A percentile compares a stretch with the other conserved stretches of the same genome.
Conservation (phyloP, 441 rosid species). For the Erodium chrysanthum region DNA sequence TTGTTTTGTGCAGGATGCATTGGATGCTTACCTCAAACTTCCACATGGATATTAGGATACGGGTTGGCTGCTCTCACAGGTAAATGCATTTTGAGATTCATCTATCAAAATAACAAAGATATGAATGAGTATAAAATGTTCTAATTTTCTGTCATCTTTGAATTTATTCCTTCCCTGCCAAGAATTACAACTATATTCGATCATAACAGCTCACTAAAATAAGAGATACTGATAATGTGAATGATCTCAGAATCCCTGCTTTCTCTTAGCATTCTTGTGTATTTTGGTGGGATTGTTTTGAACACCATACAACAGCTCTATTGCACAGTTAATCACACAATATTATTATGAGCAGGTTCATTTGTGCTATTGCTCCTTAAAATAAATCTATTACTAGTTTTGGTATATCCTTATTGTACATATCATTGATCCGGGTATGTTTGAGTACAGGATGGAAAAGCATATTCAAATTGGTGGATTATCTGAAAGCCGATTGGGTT, state of each 20-base stretch:
- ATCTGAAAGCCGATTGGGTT: conserved; percentile 78
- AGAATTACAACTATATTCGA: background rate
- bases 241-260: background rate
- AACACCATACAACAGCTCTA: too few relatives aligned
- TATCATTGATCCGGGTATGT: conserved; percentile 1
- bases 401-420: conserved; percentile 4
- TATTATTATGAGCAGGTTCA: background rate
- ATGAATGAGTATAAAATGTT: background rate
- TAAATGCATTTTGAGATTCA: conserved; percentile 18
- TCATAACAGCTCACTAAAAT: background rate
- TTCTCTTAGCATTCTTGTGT: background rate
- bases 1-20: conserved; percentile 34
- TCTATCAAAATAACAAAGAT: background rate
- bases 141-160: background rate
- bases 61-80: conserved; percentile 49
- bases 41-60: conserved; percentile 44
- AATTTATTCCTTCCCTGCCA: background rate
- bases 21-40: conserved; percentile 33
- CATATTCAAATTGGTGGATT: conserved; percentile 79
- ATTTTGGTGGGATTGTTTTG: background rate
- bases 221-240: background rate
- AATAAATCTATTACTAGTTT: background rate
- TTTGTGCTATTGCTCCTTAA: background rate
- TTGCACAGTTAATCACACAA: too few relatives aligned
- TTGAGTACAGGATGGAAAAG: conserved; percentile 75